Conservation (phyloP, 495 filamentous ascomycete species). For the Extremus antarcticus region DNA sequence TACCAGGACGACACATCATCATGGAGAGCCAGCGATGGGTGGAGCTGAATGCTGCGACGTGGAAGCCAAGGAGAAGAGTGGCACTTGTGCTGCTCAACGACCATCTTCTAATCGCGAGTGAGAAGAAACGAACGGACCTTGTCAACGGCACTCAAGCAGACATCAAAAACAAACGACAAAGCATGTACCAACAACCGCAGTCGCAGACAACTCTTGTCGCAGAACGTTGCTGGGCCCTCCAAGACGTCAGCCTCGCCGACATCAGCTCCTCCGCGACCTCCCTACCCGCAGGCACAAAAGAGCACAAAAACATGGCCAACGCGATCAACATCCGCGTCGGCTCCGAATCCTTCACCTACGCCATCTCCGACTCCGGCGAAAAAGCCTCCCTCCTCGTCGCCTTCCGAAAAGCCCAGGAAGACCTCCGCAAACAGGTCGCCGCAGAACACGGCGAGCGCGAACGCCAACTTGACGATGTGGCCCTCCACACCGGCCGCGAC, state of each 20-base stretch:
- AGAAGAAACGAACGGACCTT: slow-evolving; percentile 76
- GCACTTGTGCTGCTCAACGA: slow-evolving; percentile 91
- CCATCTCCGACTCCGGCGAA: slow-evolving; percentile 62
- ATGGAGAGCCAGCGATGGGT: slow-evolving; percentile 85
- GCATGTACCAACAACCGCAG: slow-evolving; percentile 23
- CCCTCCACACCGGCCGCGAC: slow-evolving; percentile 29
- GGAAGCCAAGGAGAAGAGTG: slow-evolving; percentile 75
- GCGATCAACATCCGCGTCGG: slow-evolving; percentile 87
- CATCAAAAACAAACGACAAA: slow-evolving; percentile 16
- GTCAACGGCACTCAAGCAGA: slow-evolving; percentile 40
- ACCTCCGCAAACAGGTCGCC: slow-evolving; percentile 68
- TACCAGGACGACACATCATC: slow-evolving; percentile 82
- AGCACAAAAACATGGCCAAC: slow-evolving; percentile 47
- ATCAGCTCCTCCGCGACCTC: slow-evolving; percentile 48
- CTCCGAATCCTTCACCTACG: slow-evolving; percentile 83
- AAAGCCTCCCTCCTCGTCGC: slow-evolving; percentile 72
- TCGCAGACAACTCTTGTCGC: slow-evolving; percentile 64
- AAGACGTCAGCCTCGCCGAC: slow-evolving; percentile 90
- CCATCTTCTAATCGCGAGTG: slow-evolving; percentile 81
- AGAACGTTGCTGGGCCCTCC: slow-evolving; percentile 85
- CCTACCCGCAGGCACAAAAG: slow-evolving; percentile 37
- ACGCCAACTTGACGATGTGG: slow-evolving; percentile 37
- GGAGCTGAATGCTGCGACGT: slow-evolving; percentile 92
- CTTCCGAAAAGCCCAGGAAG: slow-evolving; percentile 84
- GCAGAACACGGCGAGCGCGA: slow-evolving; percentile 73